phyloP scores from a whole-genome alignment of 306 rosid genomes.

The Sphenostylis stenocarpa region DNA sequence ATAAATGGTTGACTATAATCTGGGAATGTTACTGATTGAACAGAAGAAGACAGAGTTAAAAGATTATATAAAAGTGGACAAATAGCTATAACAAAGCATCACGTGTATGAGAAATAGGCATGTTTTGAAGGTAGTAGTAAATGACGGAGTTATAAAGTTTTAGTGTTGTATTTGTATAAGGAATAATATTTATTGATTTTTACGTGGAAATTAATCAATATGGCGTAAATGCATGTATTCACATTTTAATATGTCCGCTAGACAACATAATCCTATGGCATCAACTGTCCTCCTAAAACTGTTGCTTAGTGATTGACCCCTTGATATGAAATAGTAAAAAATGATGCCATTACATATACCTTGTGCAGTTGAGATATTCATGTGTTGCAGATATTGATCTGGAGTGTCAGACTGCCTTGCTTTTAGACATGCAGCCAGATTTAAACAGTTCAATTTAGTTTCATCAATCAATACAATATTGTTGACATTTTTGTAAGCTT shows the following conservation, averaged over 20 bases:
- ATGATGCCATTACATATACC: constrained; percentile 30
- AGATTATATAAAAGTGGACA: neutral
- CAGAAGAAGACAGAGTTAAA: constrained; percentile 33
- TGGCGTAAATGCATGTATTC: too few relatives aligned
- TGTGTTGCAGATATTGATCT: constrained; percentile 33
- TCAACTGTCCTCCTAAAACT: neutral
- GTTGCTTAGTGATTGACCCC: neutral
- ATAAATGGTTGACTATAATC: constrained; percentile 1
- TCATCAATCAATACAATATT: constrained; percentile 31
- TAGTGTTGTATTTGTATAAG: neutral
- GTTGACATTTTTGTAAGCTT: constrained; percentile 39
- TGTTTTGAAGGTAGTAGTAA: constrained; percentile 7
- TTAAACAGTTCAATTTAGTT: constrained; percentile 14
- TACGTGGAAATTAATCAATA: neutral
- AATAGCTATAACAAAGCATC: too few relatives aligned
- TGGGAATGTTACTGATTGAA: constrained; percentile 28
- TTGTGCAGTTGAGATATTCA: constrained; percentile 22
- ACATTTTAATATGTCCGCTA: neutral
- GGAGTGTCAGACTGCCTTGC: constrained; percentile 19
- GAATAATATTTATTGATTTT: neutral
- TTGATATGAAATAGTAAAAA: neutral
- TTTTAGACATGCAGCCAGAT: constrained; percentile 24
- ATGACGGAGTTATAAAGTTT: neutral
- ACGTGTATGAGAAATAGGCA: neutral
- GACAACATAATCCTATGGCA: neutral